Conservation (phyloP, 2,329 filamentous ascomycete genomes). For the Graphilbum ipis-grandicollis region DNA sequence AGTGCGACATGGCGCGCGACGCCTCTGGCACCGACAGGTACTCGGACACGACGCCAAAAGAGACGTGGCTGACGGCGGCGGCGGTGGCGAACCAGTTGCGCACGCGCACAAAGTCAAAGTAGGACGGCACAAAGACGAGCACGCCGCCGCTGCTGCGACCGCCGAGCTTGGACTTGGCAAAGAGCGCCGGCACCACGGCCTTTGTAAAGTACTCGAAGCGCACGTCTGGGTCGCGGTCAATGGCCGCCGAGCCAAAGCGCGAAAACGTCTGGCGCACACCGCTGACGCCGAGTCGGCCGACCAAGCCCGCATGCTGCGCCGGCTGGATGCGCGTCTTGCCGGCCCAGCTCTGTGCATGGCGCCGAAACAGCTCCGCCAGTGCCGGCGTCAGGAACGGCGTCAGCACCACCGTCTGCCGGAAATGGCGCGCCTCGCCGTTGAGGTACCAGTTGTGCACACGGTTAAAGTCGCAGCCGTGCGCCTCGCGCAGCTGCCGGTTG, state of each 20-base stretch:
- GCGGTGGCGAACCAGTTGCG: constrained; percentile 81
- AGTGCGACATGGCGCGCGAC: constrained; percentile 72
- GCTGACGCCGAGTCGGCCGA: constrained; percentile 52
- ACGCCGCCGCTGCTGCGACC: constrained; percentile 33
- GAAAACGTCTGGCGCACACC: constrained; percentile 74
- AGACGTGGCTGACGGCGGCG: constrained; percentile 29
- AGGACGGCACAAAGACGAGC: constrained; percentile 79
- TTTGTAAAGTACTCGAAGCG: constrained; percentile 84
- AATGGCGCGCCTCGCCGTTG: constrained; percentile 63
- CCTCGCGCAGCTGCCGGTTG: constrained; percentile 75
- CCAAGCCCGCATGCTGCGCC: constrained; percentile 45
- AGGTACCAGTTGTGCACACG: constrained; percentile 84
- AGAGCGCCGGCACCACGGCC: constrained; percentile 57
- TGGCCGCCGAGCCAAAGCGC: constrained; percentile 56
- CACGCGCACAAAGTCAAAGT: constrained; percentile 86
- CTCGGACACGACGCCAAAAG: constrained; percentile 76
- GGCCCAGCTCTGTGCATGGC: constrained; percentile 61
- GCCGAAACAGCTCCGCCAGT: constrained; percentile 61
- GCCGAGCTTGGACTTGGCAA: constrained; percentile 23
- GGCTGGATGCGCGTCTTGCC: constrained; percentile 62
- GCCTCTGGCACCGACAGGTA: constrained; percentile 68
- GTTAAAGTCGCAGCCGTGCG: constrained; percentile 85
- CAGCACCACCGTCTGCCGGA: constrained; percentile 73
- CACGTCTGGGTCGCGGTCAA: constrained; percentile 64
- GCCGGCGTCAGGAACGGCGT: constrained; percentile 79